Base-by-base conservation (phyloP, 768 basidiomycete genomes). In the Suillus decipiens region DNA sequence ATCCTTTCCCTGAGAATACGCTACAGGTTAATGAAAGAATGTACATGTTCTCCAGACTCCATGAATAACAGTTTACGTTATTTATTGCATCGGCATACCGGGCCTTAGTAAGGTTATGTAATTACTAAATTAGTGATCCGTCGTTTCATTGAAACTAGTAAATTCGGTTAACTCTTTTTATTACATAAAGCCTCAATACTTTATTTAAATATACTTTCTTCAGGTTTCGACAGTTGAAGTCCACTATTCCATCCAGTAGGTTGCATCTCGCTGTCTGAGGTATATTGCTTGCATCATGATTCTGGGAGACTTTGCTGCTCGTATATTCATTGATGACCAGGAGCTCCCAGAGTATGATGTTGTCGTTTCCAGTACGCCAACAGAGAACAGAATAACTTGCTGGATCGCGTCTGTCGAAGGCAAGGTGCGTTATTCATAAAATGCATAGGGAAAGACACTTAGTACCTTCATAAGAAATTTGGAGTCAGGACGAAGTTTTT, bases 361-460 rank as follows among this genome's bases (percentile, higher is more conserved):
- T 8, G 53, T 36, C 1, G n/a, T 39, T 3, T 61, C 63, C 55
- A 55, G n/a, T n/a, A 59, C 63, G 15, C 24, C 22, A 28, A 28
- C 37, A 19, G 56, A 41, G 36, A 68, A 71, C 9, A 43, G 59
- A n/a, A 61, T 36, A 14, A 67, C 66, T 17, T 72, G 71, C 36
- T 72, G 68, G 67, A 62, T 71, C 17, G 54, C 69, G 3, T 71
- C 71, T 0, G 61, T 65, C 43, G 64, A 63, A 11, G 69, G 67
- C 58, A 72, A 71, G 55, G 71, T 67, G 15, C 10, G 57, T 15
- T 15, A 1, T 47, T 22, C 24, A 39, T 37, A 55, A 51, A 4
- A 37, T 2, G 58, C 22, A 57, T 10, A 11, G n/a, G 9, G 17
- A 14, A 55, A 55, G 14, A 15, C 17, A 3, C 45, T 64, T 1